phyloP scores from a whole-genome alignment of 768 basidiomycete genomes.

The Serendipita vermifera region DNA sequence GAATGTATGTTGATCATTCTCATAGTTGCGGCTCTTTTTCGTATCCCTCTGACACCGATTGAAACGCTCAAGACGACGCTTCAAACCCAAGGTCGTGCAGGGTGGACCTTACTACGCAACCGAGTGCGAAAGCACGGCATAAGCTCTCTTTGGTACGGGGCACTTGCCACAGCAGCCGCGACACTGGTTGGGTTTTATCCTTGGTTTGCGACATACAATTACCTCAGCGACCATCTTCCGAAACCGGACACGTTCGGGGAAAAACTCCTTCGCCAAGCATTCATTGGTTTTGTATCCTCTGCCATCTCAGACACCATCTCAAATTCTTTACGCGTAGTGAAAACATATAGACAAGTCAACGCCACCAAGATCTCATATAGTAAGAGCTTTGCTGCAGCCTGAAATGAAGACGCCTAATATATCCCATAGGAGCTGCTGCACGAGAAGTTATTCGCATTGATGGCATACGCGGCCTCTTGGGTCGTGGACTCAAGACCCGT shows the following conservation, averaged over 20 bases:
- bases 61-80: constrained; percentile 93
- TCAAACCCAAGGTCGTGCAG: constrained; percentile 75
- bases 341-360: constrained; percentile 91
- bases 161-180: constrained; percentile 80
- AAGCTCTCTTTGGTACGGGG: constrained; percentile 77
- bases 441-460: constrained; percentile 61
- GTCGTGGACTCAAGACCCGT: constrained; percentile 79
- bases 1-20: neutral
- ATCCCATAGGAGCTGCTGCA: constrained; percentile 43
- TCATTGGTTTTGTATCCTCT: constrained; percentile 84
- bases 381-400: constrained; percentile 17
- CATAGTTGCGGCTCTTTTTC: neutral
- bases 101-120: constrained; percentile 48
- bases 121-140: constrained; percentile 64
- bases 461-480: constrained; percentile 69
- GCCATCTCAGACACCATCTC: constrained; percentile 74
- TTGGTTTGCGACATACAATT: constrained; percentile 83
- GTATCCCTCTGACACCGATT: constrained; percentile 79
- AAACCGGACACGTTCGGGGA: constrained; percentile 36
- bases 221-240: constrained; percentile 52
- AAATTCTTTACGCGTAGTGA: constrained; percentile 83
- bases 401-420: neutral
- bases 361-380: constrained; percentile 65
- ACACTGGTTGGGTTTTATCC: constrained; percentile 91
- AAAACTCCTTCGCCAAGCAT: constrained; percentile 63